Conservation (phyloP, 192 early-diverging fungal species). For the Coemansia sp. region DNA sequence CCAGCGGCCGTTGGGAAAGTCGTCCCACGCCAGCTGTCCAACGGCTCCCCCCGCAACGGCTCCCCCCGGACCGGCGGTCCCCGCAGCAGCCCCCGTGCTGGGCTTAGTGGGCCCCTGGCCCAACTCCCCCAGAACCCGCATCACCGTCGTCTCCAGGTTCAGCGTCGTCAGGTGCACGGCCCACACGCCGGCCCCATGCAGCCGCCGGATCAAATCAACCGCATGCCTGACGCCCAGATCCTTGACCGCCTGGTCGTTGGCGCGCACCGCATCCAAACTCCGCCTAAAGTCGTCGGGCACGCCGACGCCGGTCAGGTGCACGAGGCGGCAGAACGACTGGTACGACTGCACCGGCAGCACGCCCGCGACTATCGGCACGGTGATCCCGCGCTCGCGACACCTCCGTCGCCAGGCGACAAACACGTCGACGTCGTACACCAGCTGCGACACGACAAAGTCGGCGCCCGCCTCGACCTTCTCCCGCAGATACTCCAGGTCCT, state of each 20-base stretch:
- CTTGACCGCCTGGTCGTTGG: slow-evolving; percentile 94
- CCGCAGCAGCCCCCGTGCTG: slow-evolving; percentile 1
- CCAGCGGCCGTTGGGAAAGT: slow-evolving; percentile 98
- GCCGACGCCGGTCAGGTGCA: slow-evolving; percentile 72
- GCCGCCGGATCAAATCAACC: slow-evolving; percentile 65
- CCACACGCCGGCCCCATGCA: slow-evolving; percentile 52
- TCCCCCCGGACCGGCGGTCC: too few relatives aligned
- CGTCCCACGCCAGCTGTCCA: slow-evolving; percentile 63
- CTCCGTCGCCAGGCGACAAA: slow-evolving; percentile 75
- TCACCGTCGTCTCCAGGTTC: slow-evolving; percentile 82
- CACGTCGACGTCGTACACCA: slow-evolving; percentile 81
- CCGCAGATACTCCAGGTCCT: slow-evolving; percentile 76
- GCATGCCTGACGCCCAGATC: slow-evolving; percentile 85
- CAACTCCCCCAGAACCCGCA: too few relatives aligned
- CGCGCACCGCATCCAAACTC: slow-evolving; percentile 86
- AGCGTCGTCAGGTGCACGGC: slow-evolving; percentile 94
- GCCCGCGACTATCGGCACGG: slow-evolving; percentile 79
- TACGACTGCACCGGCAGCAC: slow-evolving; percentile 95
- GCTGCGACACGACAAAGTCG: slow-evolving; percentile 91
- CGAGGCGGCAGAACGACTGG: slow-evolving; percentile 83
- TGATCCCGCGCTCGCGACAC: slow-evolving; percentile 72
- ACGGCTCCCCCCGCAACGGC: not conserved
- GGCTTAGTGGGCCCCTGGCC: too few relatives aligned
- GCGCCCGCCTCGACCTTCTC: slow-evolving; percentile 89
- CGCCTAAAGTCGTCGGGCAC: slow-evolving; percentile 73